phyloP scores from a whole-genome alignment of 768 basidiomycete species.

The Leccinum subgranulosum region DNA sequence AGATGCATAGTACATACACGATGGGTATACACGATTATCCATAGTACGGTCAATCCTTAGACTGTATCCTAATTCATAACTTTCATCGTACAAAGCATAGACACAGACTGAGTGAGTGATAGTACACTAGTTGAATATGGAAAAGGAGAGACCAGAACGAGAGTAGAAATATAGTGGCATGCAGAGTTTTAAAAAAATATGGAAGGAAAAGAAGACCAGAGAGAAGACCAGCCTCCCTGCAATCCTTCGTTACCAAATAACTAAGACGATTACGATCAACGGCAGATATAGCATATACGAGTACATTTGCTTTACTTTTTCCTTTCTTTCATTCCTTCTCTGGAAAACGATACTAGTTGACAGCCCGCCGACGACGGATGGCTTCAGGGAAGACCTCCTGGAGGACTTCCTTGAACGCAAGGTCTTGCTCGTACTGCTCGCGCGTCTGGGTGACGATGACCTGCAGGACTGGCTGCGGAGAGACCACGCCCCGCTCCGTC shows the following conservation, averaged over 20 bases:
- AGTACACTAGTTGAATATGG: not conserved
- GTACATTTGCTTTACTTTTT: not conserved
- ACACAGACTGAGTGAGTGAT: not conserved
- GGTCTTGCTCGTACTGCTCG: slow-evolving; percentile 32
- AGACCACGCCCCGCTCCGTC: slow-evolving; percentile 12
- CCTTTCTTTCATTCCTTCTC: slow-evolving; percentile 1
- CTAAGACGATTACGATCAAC: slow-evolving; percentile 14
- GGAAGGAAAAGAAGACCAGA: slow-evolving; percentile 4
- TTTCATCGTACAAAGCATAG: not conserved
- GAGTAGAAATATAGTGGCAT: not conserved
- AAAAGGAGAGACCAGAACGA: not conserved
- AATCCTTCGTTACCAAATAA: slow-evolving; percentile 21
- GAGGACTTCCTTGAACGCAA: slow-evolving; percentile 30
- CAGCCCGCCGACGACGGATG: slow-evolving; percentile 15
- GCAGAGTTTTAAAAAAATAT: not conserved
- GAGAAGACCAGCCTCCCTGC: slow-evolving; percentile 16
- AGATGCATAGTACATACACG: not conserved
- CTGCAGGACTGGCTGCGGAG: slow-evolving; percentile 25
- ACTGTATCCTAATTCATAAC: not conserved
- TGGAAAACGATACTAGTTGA: not conserved
- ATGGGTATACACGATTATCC: not conserved
- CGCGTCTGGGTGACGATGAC: slow-evolving; percentile 34
- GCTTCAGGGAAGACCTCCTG: slow-evolving; percentile 29
- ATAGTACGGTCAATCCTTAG: not conserved
- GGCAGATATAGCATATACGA: not conserved